Conservation (phyloP, 2,329 filamentous ascomycete species). For the Ceratocystis alfenasii region DNA sequence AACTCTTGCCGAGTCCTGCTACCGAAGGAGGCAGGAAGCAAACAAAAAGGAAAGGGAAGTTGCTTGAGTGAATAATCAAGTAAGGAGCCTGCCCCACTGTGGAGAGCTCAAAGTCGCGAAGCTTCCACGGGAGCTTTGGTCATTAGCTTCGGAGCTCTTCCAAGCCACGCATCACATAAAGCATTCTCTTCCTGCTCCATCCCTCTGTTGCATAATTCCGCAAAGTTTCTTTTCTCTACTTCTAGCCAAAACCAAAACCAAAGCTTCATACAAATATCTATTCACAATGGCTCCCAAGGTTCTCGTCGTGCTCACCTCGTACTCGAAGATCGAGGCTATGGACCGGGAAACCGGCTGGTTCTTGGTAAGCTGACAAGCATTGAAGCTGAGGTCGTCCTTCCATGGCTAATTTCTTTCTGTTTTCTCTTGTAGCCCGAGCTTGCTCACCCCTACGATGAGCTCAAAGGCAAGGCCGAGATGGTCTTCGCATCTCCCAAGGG, state of each 20-base stretch:
- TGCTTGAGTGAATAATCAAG: neutral
- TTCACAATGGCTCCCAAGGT: conserved; percentile 45
- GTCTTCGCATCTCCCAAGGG: conserved; percentile 51
- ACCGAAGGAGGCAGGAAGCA: neutral
- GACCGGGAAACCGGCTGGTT: conserved; percentile 57
- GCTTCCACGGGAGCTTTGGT: neutral
- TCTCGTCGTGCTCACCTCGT: conserved; percentile 59
- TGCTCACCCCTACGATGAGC: conserved; percentile 51
- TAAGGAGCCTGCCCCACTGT: neutral
- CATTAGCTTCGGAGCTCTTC: neutral
- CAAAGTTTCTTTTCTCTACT: neutral
- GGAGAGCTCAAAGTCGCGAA: neutral
- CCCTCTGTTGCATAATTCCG: no score
- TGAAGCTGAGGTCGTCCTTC: neutral
- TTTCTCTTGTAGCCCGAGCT: conserved; percentile 42
- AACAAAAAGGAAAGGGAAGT: neutral
- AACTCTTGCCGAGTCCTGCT: neutral
- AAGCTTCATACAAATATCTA: neutral
- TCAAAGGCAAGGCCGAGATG: conserved; percentile 42
- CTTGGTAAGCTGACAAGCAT: conserved; percentile 37
- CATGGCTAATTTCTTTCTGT: neutral
- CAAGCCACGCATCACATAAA: neutral
- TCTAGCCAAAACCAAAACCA: neutral
- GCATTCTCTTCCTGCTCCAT: neutral
- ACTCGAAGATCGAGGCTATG: conserved; percentile 36